Base-by-base conservation (phyloP, 2,329 filamentous ascomycete species). In the Fusarium sp. region DNA sequence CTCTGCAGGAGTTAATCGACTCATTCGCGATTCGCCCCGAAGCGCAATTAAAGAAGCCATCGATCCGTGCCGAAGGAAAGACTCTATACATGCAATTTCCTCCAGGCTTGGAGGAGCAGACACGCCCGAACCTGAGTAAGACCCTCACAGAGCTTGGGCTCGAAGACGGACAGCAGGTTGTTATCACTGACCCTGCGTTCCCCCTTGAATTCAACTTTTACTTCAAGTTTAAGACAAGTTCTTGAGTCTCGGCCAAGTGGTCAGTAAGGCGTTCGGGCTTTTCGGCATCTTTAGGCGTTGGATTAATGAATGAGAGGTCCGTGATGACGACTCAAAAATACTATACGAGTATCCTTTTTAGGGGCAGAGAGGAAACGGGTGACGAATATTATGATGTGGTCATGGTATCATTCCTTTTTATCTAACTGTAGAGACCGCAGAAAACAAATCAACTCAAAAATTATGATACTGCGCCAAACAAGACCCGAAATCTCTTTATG, bases 11-110 rank as follows among this genome's bases (percentile, higher is more conserved):
- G 38, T 93, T 98, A 66, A 89, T 98, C 32, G 95, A 97, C 55
- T 93, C 91, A 41, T 87, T 99, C 48, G 93, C 94, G 5, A 90
- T 93, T 77, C 90, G 93, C 75, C 94, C 96, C 6, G 96, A 98
- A 82, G 91, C 95, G 65, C 96, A 98, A 83, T 87, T 99, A 62
- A 98, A 98, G 88, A 95, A 95, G 81, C 96, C 96, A 1, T 97
- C 94, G 12, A 89, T 99, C 76, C 89, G 95, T 55, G 87, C 86
- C 2, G 92, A 96, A 76, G 90, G 90, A 61, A 96, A 93, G 85
- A 96, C 94, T 8, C 87, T 99, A 48, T 99, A 98, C 82, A 96
- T 97, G 87, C 94, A 95, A 75, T 91, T 89, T 35, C 95, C 96
- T 3, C 90, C 92, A 11, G 90, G 93, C 72, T 85, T 99, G 62